A percentile compares a stretch with the other conserved stretches of the same genome.
Evolutionary conservation across 306 rosid genomes (phyloP).

Genomic region (Carpinus viminea): DNA sequence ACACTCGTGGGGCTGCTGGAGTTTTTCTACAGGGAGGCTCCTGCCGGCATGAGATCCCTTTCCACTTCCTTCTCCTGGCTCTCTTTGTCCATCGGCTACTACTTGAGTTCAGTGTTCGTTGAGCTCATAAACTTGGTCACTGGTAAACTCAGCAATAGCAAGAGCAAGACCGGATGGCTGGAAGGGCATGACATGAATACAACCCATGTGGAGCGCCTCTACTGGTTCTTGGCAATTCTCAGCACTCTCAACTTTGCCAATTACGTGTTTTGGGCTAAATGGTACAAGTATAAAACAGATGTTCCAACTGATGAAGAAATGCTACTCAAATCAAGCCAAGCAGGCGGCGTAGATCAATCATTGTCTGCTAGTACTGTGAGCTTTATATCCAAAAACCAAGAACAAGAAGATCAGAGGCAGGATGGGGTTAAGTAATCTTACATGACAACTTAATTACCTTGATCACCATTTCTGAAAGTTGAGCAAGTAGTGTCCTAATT

Average conservation of each 20-base stretch:
- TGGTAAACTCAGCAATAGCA: conserved; percentile 17
- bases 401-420: conserved; percentile 1
- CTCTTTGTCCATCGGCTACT: conserved; percentile 54
- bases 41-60: conserved; percentile 53
- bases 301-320: conserved; percentile 23
- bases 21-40: conserved; percentile 62
- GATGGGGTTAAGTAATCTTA: background rate
- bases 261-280: conserved; percentile 49
- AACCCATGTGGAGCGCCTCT: conserved; percentile 41
- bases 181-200: conserved; percentile 48
- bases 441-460: too few relatives aligned
- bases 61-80: conserved; percentile 54
- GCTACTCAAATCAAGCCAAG: conserved; percentile 1
- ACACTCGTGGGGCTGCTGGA: conserved; percentile 55
- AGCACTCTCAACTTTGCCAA: conserved; percentile 43
- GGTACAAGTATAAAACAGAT: conserved; percentile 52
- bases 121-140: conserved; percentile 44
- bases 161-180: conserved; percentile 52
- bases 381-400: conserved; percentile 12
- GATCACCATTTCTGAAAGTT: too few relatives aligned
- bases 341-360: conserved; percentile 10
- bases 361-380: conserved; percentile 8
- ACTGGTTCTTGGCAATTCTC: conserved; percentile 53
- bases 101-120: conserved; percentile 45
- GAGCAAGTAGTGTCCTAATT: too few relatives aligned